Percentiles rank a stretch among this genome's conserved stretches.
Evolutionary conservation across 208 protist species (phyloP).

Genomic region (Trypanosoma caninum): DNA sequence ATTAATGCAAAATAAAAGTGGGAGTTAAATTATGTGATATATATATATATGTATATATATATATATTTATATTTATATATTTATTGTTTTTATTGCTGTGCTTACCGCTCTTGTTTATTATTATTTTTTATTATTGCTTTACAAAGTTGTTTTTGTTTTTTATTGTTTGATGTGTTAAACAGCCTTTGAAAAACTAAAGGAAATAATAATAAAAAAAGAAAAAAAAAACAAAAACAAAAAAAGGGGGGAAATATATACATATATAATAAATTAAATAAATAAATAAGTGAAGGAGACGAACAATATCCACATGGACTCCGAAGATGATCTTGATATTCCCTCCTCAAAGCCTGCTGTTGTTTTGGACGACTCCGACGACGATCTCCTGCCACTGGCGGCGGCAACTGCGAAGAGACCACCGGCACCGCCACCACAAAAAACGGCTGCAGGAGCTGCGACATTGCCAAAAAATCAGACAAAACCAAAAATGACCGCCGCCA

Average conservation of each 20-base stretch:
- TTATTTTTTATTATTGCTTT: no score
- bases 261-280: no score
- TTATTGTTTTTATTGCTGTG: neutral
- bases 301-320: slow-evolving; percentile 10
- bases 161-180: no score
- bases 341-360: slow-evolving; percentile 2
- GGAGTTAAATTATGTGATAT: no score
- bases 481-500: neutral
- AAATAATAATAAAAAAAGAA: no score
- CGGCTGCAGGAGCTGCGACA: neutral
- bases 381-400: slow-evolving; percentile 10
- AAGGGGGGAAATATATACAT: no score
- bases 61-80: slow-evolving; percentile 13
- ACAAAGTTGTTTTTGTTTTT: no score
- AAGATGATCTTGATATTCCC: slow-evolving; percentile 13
- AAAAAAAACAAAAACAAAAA: no score
- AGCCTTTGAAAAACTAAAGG: no score
- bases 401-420: neutral
- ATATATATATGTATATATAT: slow-evolving; percentile 11
- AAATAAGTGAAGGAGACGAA: neutral
- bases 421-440: neutral
- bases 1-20: no score
- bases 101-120: neutral
- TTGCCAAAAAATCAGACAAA: neutral
- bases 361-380: slow-evolving; percentile 23